phyloP scores from a whole-genome alignment of 75 land plant genomes.

The Cupressus sempervirens region DNA sequence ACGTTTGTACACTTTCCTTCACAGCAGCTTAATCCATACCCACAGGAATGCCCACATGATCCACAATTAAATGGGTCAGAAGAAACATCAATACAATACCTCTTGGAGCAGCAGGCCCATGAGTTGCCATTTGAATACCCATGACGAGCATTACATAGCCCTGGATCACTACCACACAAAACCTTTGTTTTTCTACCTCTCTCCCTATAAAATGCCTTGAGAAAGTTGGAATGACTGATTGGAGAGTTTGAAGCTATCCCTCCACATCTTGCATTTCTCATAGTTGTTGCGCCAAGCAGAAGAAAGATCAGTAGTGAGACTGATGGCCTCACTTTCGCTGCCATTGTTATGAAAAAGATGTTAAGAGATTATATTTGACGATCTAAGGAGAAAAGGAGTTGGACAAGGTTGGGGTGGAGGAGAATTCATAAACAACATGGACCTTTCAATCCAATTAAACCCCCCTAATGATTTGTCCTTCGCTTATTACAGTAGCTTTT shows the following conservation, averaged over 20 bases:
- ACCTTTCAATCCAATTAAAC: no score
- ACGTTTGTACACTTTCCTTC: background rate
- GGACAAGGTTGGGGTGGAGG: no score
- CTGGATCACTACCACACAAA: background rate
- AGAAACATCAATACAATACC: background rate
- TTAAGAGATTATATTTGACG: no score
- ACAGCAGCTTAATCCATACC: slow-evolving; percentile 5
- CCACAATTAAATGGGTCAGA: background rate
- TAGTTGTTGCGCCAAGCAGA: background rate
- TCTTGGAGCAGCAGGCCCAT: background rate
- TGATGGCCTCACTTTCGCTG: background rate
- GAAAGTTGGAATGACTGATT: background rate
- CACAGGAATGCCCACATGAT: background rate
- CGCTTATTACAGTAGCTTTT: no score
- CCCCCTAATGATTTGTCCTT: no score
- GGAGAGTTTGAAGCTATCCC: background rate
- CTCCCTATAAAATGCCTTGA: background rate
- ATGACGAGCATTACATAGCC: background rate
- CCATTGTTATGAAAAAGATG: background rate
- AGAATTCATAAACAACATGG: no score
- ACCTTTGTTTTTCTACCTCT: background rate
- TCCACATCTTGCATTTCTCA: background rate
- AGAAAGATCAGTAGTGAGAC: background rate
- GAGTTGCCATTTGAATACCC: background rate
- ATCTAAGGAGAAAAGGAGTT: no score